A percentile compares a stretch with the other conserved stretches of the same genome.
phyloP scores from a whole-genome alignment of 2,329 filamentous ascomycete species.

The Fusarium begoniae region DNA sequence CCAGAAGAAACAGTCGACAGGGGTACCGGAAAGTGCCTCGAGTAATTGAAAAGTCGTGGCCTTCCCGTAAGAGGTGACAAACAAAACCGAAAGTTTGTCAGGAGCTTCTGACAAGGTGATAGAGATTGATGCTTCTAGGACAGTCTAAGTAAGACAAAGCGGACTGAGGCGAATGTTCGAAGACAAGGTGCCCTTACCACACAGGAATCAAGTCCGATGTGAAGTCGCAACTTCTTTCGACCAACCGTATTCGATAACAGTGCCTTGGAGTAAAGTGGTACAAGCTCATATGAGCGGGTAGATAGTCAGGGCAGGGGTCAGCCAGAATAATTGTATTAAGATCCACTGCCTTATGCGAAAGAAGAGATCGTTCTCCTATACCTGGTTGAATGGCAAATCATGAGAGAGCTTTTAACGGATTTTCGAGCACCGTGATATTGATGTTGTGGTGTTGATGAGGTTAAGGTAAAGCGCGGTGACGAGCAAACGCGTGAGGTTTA shows the following conservation, averaged over 20 bases:
- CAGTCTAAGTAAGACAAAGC: neutral
- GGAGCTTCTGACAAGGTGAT: neutral
- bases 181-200: neutral
- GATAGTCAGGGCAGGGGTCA: neutral
- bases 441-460: neutral
- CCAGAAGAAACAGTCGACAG: neutral
- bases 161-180: neutral
- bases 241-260: neutral
- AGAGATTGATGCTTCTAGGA: neutral
- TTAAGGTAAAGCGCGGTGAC: neutral
- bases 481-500: slow-evolving; percentile 31
- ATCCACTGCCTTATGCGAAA: slow-evolving; percentile 18
- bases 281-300: slow-evolving; percentile 26
- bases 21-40: neutral
- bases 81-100: neutral
- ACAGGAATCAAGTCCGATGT: neutral
- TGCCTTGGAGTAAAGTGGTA: slow-evolving; percentile 15
- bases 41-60: neutral
- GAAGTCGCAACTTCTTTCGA: slow-evolving; percentile 9
- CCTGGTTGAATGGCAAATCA: neutral
- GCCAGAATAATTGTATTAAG: slow-evolving; percentile 20
- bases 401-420: neutral
- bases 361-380: slow-evolving; percentile 20
- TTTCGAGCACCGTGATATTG: neutral
- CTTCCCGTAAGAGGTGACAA: neutral